Base-by-base conservation (phyloP, 805 yeast species). In the Isabelozyma rhagii region DNA sequence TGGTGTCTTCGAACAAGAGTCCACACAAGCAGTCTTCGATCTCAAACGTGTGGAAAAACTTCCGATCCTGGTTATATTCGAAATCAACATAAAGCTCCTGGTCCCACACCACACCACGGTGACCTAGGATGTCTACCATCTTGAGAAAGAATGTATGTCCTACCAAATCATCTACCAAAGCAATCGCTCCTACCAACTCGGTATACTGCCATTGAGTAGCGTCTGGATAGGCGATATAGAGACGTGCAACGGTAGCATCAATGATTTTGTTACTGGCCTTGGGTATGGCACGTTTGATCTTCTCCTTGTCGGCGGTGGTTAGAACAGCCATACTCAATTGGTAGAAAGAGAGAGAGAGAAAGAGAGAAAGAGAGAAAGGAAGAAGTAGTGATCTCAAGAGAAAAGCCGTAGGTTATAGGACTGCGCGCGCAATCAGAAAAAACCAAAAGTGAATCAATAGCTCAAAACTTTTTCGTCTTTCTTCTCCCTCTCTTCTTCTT, bases 41-140 rank as follows among this genome's bases (percentile, higher is more conserved):
- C 71, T 94, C 99, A 70, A 94, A 94, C 6, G 96, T 78, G 66
- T 94, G 98, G 77, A 94, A 94, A 68, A 89, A 94, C 39, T 96
- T 84, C 31, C 99, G 80, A 67, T 94, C 99, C 67, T 94, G 98
- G 62, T 88, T 82, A 68, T 94, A 94, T 58, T 85, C 85, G 66
- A 94, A 91, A 59, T 89, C 86, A 10, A 89, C 84, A 60, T 89
- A 93, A 45, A 94, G 69, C 67, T 94, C 99, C 67, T 94, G 99
- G 67, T 94, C 99, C 99, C 99, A 94, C 0, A 94, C 56, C 0
- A 94, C 96, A 36, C 98, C 98, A 41, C 87, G 74, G 53, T 83
- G 80, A 6, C 96, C 96, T 39, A 75, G 62, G 31, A 93, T 83
- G 61, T 94, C 99, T 6, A 94, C 96, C 47, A 94, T 64, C 65